These are phyloP conservation scores for Cryphonectria parasitica DNA, from an alignment of 2,329 filamentous ascomycete genomes.

Conservation along the genomic window DNA sequence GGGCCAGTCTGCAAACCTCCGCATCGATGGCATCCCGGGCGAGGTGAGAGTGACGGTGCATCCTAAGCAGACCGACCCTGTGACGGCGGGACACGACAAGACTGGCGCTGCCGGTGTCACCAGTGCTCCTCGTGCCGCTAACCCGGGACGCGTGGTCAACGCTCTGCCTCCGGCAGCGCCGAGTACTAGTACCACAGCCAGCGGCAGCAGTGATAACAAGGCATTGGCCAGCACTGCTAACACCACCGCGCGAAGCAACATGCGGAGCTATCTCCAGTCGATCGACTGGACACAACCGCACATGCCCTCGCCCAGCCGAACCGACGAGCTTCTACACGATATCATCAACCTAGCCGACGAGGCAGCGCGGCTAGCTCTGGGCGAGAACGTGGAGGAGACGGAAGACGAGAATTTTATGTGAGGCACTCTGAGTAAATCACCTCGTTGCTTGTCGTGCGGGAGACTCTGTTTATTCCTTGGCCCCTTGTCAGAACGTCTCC, in stretches of 20 bases:
- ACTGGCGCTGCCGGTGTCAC: slow-evolving; percentile 12
- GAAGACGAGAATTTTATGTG: slow-evolving; percentile 50
- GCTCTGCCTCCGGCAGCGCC: slow-evolving; percentile 18
- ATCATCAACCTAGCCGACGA: slow-evolving; percentile 49
- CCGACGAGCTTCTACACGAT: slow-evolving; percentile 42
- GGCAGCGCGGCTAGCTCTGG: slow-evolving; percentile 47
- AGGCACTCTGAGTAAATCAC: slow-evolving; percentile 24
- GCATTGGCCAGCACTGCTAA: not conserved
- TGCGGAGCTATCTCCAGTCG: slow-evolving; percentile 26
- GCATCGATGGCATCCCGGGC: slow-evolving; percentile 59
- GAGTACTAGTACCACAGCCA: slow-evolving; percentile 13
- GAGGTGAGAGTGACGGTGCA: slow-evolving; percentile 61
- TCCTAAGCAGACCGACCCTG: slow-evolving; percentile 29
- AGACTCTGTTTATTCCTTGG: slow-evolving; percentile 23
- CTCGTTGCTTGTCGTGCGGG: slow-evolving; percentile 21
- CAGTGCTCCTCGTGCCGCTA: slow-evolving; percentile 6
- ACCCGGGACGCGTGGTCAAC: slow-evolving; percentile 10
- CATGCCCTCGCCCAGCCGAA: slow-evolving; percentile 37
- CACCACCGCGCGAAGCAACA: slow-evolving; percentile 23
- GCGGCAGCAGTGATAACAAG: slow-evolving; percentile 6
- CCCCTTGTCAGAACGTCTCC: slow-evolving; percentile 19
- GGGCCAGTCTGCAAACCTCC: slow-evolving; percentile 46
- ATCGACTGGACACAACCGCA: slow-evolving; percentile 29
- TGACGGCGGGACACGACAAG: slow-evolving; percentile 23
- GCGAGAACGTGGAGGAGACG: slow-evolving; percentile 33